Percentiles rank a stretch among this genome's conserved stretches.
phyloP scores from a whole-genome alignment of 2,329 filamentous ascomycete species.

The Meredithiella fracta region DNA sequence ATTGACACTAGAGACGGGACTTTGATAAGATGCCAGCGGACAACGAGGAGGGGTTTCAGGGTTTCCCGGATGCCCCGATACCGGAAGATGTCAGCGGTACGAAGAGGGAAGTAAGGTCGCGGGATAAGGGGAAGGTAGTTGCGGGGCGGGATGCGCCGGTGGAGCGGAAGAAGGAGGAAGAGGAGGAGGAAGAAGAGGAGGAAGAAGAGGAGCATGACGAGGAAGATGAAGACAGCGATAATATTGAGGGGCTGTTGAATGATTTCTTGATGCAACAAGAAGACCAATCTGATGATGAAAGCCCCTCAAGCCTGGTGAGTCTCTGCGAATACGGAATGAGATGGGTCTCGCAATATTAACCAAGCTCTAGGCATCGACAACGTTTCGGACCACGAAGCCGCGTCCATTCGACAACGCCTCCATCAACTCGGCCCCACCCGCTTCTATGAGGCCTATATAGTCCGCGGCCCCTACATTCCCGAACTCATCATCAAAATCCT shows the following conservation, averaged over 20 bases:
- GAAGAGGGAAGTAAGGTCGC: too few species aligned
- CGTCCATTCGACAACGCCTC: slow-evolving; percentile 4
- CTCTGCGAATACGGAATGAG: not conserved
- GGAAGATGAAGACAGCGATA: not conserved
- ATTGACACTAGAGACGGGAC: too few species aligned
- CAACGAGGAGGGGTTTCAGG: too few species aligned
- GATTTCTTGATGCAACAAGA: not conserved
- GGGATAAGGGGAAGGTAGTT: too few species aligned
- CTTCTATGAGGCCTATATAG: slow-evolving; percentile 5
- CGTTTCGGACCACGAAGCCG: not conserved
- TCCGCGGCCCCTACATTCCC: not conserved
- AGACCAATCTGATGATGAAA: not conserved
- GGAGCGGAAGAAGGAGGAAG: too few species aligned
- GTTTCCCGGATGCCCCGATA: too few species aligned
- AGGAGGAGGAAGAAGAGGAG: not conserved
- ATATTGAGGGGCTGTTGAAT: not conserved
- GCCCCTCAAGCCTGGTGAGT: not conserved
- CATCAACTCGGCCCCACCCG: slow-evolving; percentile 8
- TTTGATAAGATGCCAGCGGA: too few species aligned
- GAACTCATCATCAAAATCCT: slow-evolving; percentile 8
- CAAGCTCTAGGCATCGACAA: not conserved
- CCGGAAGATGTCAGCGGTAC: too few species aligned
- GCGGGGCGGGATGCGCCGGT: too few species aligned
- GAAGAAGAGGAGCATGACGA: not conserved
- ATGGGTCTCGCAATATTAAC: too few species aligned